Percentiles rank a stretch among this genome's conserved stretches.
Evolutionary conservation across 208 protist genomes (phyloP).

Genomic region (Plasmodiophora brassicae): DNA sequence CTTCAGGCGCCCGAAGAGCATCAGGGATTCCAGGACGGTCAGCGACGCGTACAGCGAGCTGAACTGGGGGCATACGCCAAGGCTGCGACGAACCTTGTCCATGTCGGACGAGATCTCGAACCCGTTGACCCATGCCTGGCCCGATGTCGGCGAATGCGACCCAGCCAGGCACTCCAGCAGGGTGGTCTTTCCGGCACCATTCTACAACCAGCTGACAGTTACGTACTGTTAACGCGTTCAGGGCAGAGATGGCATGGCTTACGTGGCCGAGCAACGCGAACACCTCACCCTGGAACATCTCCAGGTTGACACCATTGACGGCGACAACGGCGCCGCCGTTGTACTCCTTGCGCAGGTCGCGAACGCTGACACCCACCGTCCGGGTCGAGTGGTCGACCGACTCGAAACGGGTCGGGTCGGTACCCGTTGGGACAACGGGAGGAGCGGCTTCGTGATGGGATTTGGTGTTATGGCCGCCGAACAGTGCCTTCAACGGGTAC

Average conservation of each 20-base stretch:
- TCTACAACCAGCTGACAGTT: not conserved
- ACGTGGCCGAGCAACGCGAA: not conserved
- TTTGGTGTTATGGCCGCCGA: not conserved
- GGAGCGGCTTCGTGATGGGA: not conserved
- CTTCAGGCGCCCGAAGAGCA: constrained; percentile 45
- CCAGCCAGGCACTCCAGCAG: not conserved
- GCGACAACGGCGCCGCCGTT: not conserved
- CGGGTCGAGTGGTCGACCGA: not conserved
- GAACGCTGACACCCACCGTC: not conserved
- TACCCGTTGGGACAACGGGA: not conserved
- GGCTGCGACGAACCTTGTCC: not conserved
- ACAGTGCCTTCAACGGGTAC: not conserved
- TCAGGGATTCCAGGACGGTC: constrained; percentile 44
- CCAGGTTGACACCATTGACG: not conserved
- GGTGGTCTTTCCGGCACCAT: constrained; percentile 2
- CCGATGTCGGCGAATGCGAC: not conserved
- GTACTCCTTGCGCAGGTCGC: not conserved
- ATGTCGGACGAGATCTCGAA: not conserved
- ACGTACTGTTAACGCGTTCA: not conserved
- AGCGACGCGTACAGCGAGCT: constrained; percentile 44
- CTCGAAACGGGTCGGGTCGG: not conserved
- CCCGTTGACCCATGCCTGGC: not conserved
- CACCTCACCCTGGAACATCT: not conserved
- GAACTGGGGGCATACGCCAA: constrained; percentile 55
- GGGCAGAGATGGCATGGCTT: not conserved